Percentiles rank a stretch among this genome's conserved stretches.
These are phyloP conservation scores for Puccinia polysora DNA, from an alignment of 1,284 basidiomycete species.

Conservation along the genomic window DNA sequence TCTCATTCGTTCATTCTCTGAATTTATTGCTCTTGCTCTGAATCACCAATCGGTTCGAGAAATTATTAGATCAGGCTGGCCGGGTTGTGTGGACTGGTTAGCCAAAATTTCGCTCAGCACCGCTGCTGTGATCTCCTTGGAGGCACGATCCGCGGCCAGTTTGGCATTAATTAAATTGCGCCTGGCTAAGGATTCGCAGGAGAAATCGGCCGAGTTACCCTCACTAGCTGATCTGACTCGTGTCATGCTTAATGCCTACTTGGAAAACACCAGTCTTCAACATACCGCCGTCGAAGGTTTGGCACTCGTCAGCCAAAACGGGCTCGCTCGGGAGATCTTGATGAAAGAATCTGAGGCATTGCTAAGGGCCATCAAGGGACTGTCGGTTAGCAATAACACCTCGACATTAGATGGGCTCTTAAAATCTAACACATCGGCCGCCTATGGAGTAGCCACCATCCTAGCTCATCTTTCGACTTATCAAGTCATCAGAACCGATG, in stretches of 20 bases:
- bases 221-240: neutral
- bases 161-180: slow-evolving; percentile 17
- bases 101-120: neutral
- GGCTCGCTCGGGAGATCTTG: slow-evolving; percentile 8
- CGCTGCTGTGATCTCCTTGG: neutral
- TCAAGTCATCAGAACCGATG: slow-evolving; percentile 66
- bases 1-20: slow-evolving; percentile 17
- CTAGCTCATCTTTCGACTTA: slow-evolving; percentile 69
- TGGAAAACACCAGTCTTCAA: neutral
- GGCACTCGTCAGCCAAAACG: slow-evolving; percentile 17
- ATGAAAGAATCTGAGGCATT: slow-evolving; percentile 11
- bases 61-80: slow-evolving; percentile 17
- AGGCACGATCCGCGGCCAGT: slow-evolving; percentile 9
- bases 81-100: slow-evolving; percentile 20
- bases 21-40: slow-evolving; percentile 14
- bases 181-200: slow-evolving; percentile 1
- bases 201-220: neutral
- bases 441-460: slow-evolving; percentile 69
- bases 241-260: slow-evolving; percentile 1
- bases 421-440: slow-evolving; percentile 8
- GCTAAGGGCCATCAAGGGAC: neutral
- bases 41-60: slow-evolving; percentile 13
- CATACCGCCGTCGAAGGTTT: slow-evolving; percentile 17
- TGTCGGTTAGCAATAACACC: neutral
- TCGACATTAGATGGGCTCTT: neutral